phyloP scores from a whole-genome alignment of 2,329 filamentous ascomycete species.

The Sodiomyces alkalinus region DNA sequence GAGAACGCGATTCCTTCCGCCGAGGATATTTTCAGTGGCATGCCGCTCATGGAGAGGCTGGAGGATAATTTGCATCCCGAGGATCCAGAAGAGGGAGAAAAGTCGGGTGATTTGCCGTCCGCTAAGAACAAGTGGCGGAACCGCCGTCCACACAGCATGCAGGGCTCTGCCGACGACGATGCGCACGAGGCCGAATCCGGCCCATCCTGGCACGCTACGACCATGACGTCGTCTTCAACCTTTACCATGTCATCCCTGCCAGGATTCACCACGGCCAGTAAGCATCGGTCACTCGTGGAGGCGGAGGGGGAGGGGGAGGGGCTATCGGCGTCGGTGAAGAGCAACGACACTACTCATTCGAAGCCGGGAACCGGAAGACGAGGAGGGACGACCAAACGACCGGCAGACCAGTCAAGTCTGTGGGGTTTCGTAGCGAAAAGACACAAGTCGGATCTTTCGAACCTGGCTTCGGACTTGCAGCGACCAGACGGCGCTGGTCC shows the following conservation, averaged over 20 bases:
- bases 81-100: slow-evolving; percentile 7
- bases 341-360: no score
- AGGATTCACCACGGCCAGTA: slow-evolving; percentile 47
- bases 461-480: slow-evolving; percentile 1
- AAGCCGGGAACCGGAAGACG: slow-evolving; percentile 7
- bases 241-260: slow-evolving; percentile 44
- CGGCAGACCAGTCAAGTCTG: slow-evolving; percentile 25
- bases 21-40: slow-evolving; percentile 33
- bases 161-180: background rate
- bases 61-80: slow-evolving; percentile 57
- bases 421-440: slow-evolving; percentile 22
- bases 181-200: background rate
- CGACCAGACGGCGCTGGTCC: no score
- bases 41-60: slow-evolving; percentile 36
- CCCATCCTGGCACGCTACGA: slow-evolving; percentile 24
- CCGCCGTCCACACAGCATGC: slow-evolving; percentile 1
- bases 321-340: no score
- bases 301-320: slow-evolving; percentile 16
- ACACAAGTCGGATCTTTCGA: slow-evolving; percentile 5
- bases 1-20: slow-evolving; percentile 34
- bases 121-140: slow-evolving; percentile 5
- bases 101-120: background rate
- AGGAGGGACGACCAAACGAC: slow-evolving; percentile 16
- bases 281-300: slow-evolving; percentile 29
- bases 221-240: slow-evolving; percentile 40